Conservation (phyloP, 345 rosid species). For the Excoecaria cochinchinensis region DNA sequence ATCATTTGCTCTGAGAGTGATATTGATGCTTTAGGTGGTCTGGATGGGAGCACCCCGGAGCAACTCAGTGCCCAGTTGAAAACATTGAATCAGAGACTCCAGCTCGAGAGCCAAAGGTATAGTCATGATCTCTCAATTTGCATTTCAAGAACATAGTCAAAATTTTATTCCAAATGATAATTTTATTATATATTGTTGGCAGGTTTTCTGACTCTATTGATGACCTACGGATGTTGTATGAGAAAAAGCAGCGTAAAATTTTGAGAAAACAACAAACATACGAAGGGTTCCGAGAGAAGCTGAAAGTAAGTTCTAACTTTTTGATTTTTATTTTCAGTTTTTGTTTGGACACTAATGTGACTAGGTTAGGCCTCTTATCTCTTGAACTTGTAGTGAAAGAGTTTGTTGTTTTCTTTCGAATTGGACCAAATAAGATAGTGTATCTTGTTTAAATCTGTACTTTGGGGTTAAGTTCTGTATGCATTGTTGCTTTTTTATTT, state of each 20-base stretch:
- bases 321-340: background rate
- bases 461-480: background rate
- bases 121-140: slow-evolving; percentile 21
- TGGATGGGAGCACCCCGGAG: slow-evolving; percentile 79
- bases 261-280: slow-evolving; percentile 51
- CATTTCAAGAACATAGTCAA: slow-evolving; percentile 11
- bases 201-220: slow-evolving; percentile 91
- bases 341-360: background rate
- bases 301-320: slow-evolving; percentile 44
- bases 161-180: background rate
- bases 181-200: slow-evolving; percentile 19
- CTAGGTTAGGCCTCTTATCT: background rate
- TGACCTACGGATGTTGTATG: slow-evolving; percentile 65
- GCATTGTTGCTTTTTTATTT: background rate
- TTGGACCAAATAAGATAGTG: no score
- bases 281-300: slow-evolving; percentile 54
- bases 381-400: background rate
- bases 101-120: slow-evolving; percentile 72
- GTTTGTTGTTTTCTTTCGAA: background rate
- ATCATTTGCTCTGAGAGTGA: slow-evolving; percentile 89
- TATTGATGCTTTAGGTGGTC: slow-evolving; percentile 69
- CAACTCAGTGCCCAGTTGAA: slow-evolving; percentile 72
- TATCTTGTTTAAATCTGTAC: background rate
- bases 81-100: slow-evolving; percentile 67
- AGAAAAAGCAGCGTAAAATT: slow-evolving; percentile 61